phyloP scores from a whole-genome alignment of 371 early-diverging fungal species.

The Dipsacomyces acuminosporus region DNA sequence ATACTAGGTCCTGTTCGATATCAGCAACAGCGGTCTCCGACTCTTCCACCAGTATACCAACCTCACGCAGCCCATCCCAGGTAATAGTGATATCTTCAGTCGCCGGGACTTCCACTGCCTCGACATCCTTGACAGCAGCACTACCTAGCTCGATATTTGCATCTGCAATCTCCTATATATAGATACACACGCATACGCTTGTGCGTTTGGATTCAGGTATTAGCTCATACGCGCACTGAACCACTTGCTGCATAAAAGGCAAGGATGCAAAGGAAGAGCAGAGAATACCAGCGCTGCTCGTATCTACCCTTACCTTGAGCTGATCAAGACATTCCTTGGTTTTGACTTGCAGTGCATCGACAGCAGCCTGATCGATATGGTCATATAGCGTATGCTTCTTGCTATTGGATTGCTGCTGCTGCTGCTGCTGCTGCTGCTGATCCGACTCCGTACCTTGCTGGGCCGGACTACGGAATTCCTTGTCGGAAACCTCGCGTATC shows the following conservation, averaged over 20 bases:
- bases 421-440: too few species aligned
- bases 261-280: background rate
- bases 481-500: slow-evolving; percentile 36
- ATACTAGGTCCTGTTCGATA: slow-evolving; percentile 31
- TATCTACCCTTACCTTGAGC: slow-evolving; percentile 1
- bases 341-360: slow-evolving; percentile 15
- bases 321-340: slow-evolving; percentile 13
- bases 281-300: background rate
- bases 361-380: slow-evolving; percentile 44
- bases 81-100: slow-evolving; percentile 41
- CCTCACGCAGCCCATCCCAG: slow-evolving; percentile 31
- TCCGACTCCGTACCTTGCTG: background rate
- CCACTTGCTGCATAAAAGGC: too few species aligned
- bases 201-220: too few species aligned
- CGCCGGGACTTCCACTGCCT: slow-evolving; percentile 9
- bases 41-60: slow-evolving; percentile 24
- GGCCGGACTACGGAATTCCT: slow-evolving; percentile 29
- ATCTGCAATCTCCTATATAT: slow-evolving; percentile 2
- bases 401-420: background rate
- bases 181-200: background rate
- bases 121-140: slow-evolving; percentile 9
- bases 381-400: slow-evolving; percentile 40
- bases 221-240: too few species aligned
- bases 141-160: slow-evolving; percentile 9
- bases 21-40: slow-evolving; percentile 21